phyloP scores from a whole-genome alignment of 2,329 filamentous ascomycete species.

The Talaromyces sp. region DNA sequence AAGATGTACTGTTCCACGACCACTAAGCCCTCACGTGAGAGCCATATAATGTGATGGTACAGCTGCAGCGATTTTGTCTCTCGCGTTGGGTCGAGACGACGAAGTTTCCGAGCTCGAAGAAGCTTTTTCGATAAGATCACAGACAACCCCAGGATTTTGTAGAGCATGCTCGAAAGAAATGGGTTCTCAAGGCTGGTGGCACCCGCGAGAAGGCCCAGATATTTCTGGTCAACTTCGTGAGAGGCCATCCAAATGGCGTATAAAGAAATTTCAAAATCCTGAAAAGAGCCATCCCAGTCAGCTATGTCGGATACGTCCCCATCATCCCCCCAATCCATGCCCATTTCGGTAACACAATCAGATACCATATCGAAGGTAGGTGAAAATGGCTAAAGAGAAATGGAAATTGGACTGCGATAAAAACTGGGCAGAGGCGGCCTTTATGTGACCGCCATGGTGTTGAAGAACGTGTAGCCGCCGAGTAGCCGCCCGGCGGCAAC shows the following conservation, averaged over 20 bases:
- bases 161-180: constrained; percentile 68
- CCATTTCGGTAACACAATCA: background rate
- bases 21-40: constrained; percentile 81
- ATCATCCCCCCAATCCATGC: background rate
- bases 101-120: constrained; percentile 73
- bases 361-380: background rate
- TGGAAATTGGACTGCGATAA: background rate
- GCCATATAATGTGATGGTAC: constrained; percentile 90
- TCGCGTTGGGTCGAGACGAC: constrained; percentile 71
- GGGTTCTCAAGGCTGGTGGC: constrained; percentile 71
- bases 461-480: constrained; percentile 8
- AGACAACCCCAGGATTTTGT: constrained; percentile 85
- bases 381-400: background rate
- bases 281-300: constrained; percentile 22
- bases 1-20: constrained; percentile 82
- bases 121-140: constrained; percentile 81
- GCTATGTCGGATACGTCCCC: constrained; percentile 16
- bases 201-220: constrained; percentile 81
- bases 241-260: constrained; percentile 69
- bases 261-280: constrained; percentile 24
- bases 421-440: background rate
- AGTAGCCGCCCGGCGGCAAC: constrained; percentile 7
- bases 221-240: constrained; percentile 96
- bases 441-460: constrained; percentile 1
- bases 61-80: constrained; percentile 75